phyloP scores from a whole-genome alignment of 148 eudicot genomes.

The Amaranthus palmeri region DNA sequence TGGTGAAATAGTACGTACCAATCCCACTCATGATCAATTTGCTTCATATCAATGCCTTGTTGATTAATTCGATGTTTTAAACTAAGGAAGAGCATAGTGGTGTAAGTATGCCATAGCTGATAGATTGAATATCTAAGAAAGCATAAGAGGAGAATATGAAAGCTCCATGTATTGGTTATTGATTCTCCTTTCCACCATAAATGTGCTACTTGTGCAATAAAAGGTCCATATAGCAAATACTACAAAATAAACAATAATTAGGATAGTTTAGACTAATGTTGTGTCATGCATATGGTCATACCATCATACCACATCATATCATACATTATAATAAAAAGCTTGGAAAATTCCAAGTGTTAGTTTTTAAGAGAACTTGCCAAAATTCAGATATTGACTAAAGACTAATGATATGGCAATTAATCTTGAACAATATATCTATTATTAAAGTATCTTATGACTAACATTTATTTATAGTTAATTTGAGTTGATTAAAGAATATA shows the following conservation, averaged over 20 bases:
- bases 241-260: slow-evolving; percentile 5
- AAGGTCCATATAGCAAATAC: slow-evolving; percentile 67
- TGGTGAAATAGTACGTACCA: slow-evolving; percentile 39
- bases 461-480: too few relatives aligned
- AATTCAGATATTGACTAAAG: too few relatives aligned
- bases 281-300: too few relatives aligned
- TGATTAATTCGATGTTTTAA: slow-evolving; percentile 43
- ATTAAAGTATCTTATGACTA: too few relatives aligned
- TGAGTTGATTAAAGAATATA: too few relatives aligned
- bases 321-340: too few relatives aligned
- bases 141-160: slow-evolving; percentile 55
- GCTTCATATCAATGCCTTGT: slow-evolving; percentile 69
- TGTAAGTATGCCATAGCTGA: slow-evolving; percentile 45
- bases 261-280: too few relatives aligned
- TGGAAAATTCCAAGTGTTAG: too few relatives aligned
- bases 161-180: slow-evolving; percentile 41
- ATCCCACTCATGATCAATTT: slow-evolving; percentile 78
- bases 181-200: slow-evolving; percentile 46
- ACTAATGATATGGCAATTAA: too few relatives aligned
- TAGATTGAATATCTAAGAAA: slow-evolving; percentile 40
- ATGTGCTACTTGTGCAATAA: slow-evolving; percentile 44
- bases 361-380: too few relatives aligned
- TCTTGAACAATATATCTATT: too few relatives aligned
- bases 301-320: too few relatives aligned
- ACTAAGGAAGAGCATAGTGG: slow-evolving; percentile 65